These are phyloP conservation scores for Microsporum audouinii DNA, from an alignment of 2,329 filamentous ascomycete species.

Conservation along the genomic window DNA sequence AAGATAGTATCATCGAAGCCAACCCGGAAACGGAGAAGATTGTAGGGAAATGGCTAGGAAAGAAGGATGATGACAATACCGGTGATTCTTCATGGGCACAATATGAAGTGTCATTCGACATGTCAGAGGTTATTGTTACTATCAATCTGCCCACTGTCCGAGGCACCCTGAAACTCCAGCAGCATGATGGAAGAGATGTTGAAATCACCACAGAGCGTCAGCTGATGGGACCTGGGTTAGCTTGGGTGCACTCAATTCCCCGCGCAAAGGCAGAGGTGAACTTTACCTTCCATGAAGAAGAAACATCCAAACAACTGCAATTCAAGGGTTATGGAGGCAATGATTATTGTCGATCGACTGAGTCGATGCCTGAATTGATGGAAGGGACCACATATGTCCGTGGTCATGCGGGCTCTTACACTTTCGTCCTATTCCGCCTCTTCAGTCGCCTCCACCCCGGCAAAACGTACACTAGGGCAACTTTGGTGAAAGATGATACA, in stretches of 20 bases:
- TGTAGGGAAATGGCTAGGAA: neutral
- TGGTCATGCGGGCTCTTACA: slow-evolving; percentile 4
- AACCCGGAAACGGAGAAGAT: neutral
- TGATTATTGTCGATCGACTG: neutral
- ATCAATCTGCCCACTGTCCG: neutral
- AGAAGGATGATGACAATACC: neutral
- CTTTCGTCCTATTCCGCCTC: slow-evolving; percentile 1
- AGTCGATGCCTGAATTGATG: neutral
- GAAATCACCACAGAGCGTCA: neutral
- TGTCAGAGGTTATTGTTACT: neutral
- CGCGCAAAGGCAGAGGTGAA: neutral
- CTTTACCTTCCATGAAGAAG: neutral
- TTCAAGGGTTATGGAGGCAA: neutral
- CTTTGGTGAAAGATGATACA: neutral
- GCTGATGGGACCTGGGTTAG: neutral
- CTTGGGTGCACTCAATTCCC: neutral
- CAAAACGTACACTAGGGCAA: neutral
- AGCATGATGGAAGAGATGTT: neutral
- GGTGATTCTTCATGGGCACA: neutral
- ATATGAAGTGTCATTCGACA: neutral
- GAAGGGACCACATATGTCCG: slow-evolving; percentile 2
- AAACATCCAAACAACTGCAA: neutral
- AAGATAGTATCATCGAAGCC: neutral
- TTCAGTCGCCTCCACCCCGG: neutral
- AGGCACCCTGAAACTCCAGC: neutral